Evolutionary conservation across 192 early-diverging fungal genomes (phyloP), one percentile per base, ranked within the genome.

Genomic region (Paraglomus occultum): DNA sequence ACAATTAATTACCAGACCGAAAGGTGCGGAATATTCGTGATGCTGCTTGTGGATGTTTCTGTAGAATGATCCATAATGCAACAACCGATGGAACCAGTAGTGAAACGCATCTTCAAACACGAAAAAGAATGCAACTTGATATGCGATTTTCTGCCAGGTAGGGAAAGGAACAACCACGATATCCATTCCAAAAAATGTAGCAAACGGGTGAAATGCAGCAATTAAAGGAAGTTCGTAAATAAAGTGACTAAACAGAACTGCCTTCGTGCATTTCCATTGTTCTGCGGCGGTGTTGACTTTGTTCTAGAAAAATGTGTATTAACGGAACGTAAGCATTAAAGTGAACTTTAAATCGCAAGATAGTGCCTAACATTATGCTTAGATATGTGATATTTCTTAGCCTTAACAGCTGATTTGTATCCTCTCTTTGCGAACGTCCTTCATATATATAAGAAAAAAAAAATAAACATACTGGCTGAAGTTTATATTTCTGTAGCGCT

Each of bases 1-100:
- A 31, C 31, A 31, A 31, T 1, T 4, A 9, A 59, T 18, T 51
- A 65, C 81, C 69, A 93, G 76, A 11, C 94, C 95, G 55, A 98
- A 91, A 45, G 94, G 92, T 46, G 95, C 89, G 18, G 91, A 83
- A 81, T 89, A 95, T 75, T 93, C 87, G 80, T 98, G 95, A 81
- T 98, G 94, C 10, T 90, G 80, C 81, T 98, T 98, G 88, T 98
- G 95, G 65, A 98, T 90, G 65, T 83, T 76, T 70, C 92, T 92
- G 81, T 98, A 98, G 68, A 95, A 78, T 43, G 87, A 83, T 4
- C 90, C 89, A 74, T 88, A 91, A 84, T 98, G 95, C 59, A 98
- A 83, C 52, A 85, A 78, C 42, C 94, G 89, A 81, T 98, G 95
- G 20, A 87, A 80, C 83, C 85, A 93, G 88, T 96, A 98, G 72